phyloP scores from a whole-genome alignment of 2,329 filamentous ascomycete species.

The Boeremia exigua region DNA sequence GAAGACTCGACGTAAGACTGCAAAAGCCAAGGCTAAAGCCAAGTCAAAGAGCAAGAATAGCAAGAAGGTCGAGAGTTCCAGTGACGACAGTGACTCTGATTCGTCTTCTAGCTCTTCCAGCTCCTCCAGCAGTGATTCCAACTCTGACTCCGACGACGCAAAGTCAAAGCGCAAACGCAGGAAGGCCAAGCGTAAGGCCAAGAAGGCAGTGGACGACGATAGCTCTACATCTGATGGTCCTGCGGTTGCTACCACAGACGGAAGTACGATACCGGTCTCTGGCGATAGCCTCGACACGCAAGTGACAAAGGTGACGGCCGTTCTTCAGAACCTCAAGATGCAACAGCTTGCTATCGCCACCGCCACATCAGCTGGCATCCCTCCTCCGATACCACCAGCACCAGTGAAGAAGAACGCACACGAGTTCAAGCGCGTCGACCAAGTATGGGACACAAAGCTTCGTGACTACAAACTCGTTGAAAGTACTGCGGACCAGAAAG shows the following conservation, averaged over 20 bases:
- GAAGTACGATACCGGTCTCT: conserved; percentile 8
- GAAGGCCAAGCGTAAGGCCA: conserved; percentile 26
- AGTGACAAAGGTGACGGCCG: conserved; percentile 20
- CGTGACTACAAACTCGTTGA: conserved; percentile 70
- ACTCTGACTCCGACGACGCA: conserved; percentile 17
- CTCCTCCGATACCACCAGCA: conserved; percentile 25
- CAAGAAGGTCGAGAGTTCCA: conserved; percentile 30
- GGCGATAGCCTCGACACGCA: conserved; percentile 24
- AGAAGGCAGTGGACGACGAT: conserved; percentile 19
- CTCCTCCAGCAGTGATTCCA: conserved; percentile 22
- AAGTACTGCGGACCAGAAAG: conserved; percentile 67
- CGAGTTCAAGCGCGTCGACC: conserved; percentile 74
- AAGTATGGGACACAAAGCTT: conserved; percentile 58
- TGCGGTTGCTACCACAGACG: neutral
- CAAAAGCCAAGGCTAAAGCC: conserved; percentile 28
- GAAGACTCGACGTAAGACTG: conserved; percentile 22
- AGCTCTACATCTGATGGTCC: conserved; percentile 1
- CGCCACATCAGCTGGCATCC: conserved; percentile 11
- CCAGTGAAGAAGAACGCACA: conserved; percentile 50
- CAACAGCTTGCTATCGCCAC: conserved; percentile 23
- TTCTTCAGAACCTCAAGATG: conserved; percentile 23
- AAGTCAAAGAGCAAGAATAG: conserved; percentile 33
- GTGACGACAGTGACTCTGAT: conserved; percentile 23
- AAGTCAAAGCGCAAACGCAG: conserved; percentile 22
- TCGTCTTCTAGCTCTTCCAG: conserved; percentile 10